phyloP scores from a whole-genome alignment of 2,329 filamentous ascomycete genomes.

The Fusarium sp. region DNA sequence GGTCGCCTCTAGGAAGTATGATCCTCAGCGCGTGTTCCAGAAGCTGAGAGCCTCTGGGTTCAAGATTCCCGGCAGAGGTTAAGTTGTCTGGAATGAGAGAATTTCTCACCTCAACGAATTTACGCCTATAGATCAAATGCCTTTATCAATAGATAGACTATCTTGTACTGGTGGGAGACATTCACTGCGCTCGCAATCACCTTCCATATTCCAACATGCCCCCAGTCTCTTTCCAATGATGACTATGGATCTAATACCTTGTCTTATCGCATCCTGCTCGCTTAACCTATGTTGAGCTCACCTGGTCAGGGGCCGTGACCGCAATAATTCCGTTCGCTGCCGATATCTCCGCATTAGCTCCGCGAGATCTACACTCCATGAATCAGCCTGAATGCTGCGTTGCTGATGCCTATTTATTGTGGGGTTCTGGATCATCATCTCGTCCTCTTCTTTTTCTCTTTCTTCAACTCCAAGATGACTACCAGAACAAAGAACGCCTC shows the following conservation, averaged over 20 bases:
- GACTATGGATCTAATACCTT: neutral
- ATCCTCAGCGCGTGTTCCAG: constrained; percentile 27
- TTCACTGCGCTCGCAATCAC: neutral
- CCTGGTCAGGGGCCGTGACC: neutral
- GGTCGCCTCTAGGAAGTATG: constrained; percentile 47
- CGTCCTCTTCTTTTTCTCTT: neutral
- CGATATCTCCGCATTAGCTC: constrained; percentile 30
- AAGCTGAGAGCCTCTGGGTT: constrained; percentile 2
- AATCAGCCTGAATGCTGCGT: neutral
- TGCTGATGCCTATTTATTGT: neutral
- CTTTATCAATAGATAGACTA: neutral
- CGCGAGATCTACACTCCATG: neutral
- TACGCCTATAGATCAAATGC: neutral
- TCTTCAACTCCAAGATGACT: neutral
- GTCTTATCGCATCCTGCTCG: neutral
- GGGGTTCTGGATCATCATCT: neutral
- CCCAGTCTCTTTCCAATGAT: neutral
- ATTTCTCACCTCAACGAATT: neutral
- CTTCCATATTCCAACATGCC: neutral
- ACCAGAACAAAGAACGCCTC: neutral
- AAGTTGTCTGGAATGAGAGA: neutral
- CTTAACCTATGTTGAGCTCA: neutral
- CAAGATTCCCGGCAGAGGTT: neutral
- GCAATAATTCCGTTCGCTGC: neutral
- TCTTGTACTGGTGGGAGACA: neutral